Base-by-base conservation (phyloP, 192 early-diverging fungal genomes). In the Lobosporangium transversale region DNA sequence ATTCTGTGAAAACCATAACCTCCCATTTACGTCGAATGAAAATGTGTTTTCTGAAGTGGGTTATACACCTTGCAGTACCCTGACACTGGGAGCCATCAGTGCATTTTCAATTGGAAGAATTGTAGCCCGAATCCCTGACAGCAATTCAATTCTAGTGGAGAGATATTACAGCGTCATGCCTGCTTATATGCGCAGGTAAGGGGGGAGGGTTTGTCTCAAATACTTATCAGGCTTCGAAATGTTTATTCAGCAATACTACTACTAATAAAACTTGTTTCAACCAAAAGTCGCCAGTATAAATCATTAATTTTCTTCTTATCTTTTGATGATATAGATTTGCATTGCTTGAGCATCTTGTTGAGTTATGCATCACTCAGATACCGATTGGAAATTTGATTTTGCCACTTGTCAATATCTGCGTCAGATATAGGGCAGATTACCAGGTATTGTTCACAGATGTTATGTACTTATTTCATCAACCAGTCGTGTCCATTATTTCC, bases 91-190 rank as follows among this genome's bases (percentile, higher is more conserved):
- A 48, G 44, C 35, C 3, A 21, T 29, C 1, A 62, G 64, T 26
- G 73, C 73, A 0, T 67, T 76, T 7, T 18, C 53, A 9, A 65
- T 67, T 1, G 73, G 73, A 18, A 63, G 73, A 0, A 12, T 53
- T 18, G 30, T 62, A 11, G 64, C 64, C 9, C 27, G 24, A 8
- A 26, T 76, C 17, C n/a, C 58, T 6, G 73, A 57, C 9, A 43
- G 57, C 2, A 47, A 67, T 5, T 36, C 37, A 1, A 12, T 12
- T 1, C 24, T 36, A 2, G 52, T 62, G 47, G 65, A 76, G 20
- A 61, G 45, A 21, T 57, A 76, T 47, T 76, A 76, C 31, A 37
- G 37, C 5, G 36, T 67, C 8, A 62, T 76, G 54, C 73, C 73
- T 0, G 51, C 53, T 1, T 43, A 66, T 26, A 67, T 76, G 73